These are phyloP conservation scores for Megacollybia platyphylla DNA, from an alignment of 1,284 basidiomycete species.

Conservation along the genomic window DNA sequence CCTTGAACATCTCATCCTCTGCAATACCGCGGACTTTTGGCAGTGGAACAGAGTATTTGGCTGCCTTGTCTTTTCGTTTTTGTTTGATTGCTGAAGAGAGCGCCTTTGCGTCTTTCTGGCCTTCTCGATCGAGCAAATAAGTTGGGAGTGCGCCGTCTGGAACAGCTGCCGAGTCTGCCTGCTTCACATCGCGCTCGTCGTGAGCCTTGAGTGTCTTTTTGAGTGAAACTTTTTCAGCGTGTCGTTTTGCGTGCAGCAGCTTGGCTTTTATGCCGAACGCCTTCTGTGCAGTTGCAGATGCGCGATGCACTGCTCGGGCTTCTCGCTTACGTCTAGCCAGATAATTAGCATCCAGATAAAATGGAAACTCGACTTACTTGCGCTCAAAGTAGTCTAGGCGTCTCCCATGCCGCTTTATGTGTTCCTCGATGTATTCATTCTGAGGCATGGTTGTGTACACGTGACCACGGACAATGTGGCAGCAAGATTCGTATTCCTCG, in stretches of 20 bases:
- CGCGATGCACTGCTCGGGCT: conserved; percentile 84
- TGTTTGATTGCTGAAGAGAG: conserved; percentile 98
- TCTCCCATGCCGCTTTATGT: conserved; percentile 78
- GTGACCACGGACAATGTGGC: conserved; percentile 9
- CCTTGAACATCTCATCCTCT: conserved; percentile 99
- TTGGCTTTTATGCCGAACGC: conserved; percentile 97
- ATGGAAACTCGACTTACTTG: conserved; percentile 38
- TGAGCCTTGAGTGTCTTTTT: conserved; percentile 99
- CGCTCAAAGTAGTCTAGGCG: conserved; percentile 78
- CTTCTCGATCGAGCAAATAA: conserved; percentile 93
- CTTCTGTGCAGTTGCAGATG: conserved; percentile 85
- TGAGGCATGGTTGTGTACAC: conserved; percentile 60
- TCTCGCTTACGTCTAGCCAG: conserved; percentile 77
- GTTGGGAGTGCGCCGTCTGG: conserved; percentile 87
- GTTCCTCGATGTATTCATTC: conserved; percentile 90
- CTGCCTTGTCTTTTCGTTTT: conserved; percentile 97
- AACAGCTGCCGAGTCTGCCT: conserved; percentile 70
- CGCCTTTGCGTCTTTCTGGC: conserved; percentile 96
- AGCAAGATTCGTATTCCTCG: conserved; percentile 28
- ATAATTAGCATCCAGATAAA: conserved; percentile 1
- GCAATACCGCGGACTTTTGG: conserved; percentile 97
- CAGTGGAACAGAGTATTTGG: conserved; percentile 92
- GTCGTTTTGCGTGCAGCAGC: conserved; percentile 89
- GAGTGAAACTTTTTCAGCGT: conserved; percentile 96
- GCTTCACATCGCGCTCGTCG: conserved; percentile 97